A percentile compares a stretch with the other conserved stretches of the same genome.
Conservation (phyloP, 306 rosid genomes). For the Cucumis hystrix region DNA sequence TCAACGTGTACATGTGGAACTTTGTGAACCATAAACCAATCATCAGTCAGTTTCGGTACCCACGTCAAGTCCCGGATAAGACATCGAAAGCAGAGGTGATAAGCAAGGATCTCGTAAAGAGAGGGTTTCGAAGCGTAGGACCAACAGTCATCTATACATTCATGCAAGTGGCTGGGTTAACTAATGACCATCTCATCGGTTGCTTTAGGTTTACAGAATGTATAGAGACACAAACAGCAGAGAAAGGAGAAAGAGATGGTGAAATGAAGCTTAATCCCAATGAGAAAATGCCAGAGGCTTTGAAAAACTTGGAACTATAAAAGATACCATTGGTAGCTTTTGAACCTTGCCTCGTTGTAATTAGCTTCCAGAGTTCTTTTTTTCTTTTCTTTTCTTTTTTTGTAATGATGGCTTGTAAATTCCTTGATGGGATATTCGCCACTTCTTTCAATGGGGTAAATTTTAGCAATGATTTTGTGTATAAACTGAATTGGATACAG, state of each 20-base stretch:
- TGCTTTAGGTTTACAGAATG: slow-evolving; percentile 72
- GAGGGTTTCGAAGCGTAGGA: slow-evolving; percentile 66
- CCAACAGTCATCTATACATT: slow-evolving; percentile 56
- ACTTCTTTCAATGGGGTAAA: slow-evolving; percentile 1
- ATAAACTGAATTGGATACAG: slow-evolving; percentile 1
- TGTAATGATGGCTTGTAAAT: slow-evolving; percentile 11
- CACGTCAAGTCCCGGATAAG: slow-evolving; percentile 57
- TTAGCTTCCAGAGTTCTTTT: not conserved
- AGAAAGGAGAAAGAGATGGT: slow-evolving; percentile 24
- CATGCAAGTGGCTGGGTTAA: slow-evolving; percentile 73
- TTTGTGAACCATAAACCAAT: slow-evolving; percentile 57
- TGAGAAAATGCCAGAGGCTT: slow-evolving; percentile 18
- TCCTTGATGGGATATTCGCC: slow-evolving; percentile 4
- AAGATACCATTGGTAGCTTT: slow-evolving; percentile 20
- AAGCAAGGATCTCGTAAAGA: slow-evolving; percentile 56
- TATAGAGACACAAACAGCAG: slow-evolving; percentile 13
- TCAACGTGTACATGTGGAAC: slow-evolving; percentile 46
- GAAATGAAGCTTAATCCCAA: slow-evolving; percentile 19
- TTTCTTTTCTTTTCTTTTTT: not conserved
- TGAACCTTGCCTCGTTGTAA: slow-evolving; percentile 12
- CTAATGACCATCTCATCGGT: slow-evolving; percentile 53
- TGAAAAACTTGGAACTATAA: slow-evolving; percentile 18
- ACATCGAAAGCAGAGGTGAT: slow-evolving; percentile 65
- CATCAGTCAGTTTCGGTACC: slow-evolving; percentile 42
- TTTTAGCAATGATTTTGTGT: not conserved